Conservation (phyloP, 495 filamentous ascomycete species). For the Bombardia bombarda region DNA sequence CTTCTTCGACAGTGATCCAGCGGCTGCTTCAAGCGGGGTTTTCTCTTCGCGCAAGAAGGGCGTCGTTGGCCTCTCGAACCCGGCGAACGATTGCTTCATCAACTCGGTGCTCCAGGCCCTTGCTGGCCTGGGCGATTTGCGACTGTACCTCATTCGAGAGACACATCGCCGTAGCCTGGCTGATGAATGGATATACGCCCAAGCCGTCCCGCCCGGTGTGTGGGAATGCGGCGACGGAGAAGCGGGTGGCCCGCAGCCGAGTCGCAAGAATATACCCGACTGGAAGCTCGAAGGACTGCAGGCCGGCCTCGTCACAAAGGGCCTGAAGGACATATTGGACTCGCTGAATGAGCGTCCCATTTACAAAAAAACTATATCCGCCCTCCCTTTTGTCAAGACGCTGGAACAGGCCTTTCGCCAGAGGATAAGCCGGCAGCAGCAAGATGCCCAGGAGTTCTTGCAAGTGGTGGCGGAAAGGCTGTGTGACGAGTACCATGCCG, state of each 20-base stretch:
- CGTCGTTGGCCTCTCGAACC: constrained; percentile 81
- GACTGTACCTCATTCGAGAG: constrained; percentile 83
- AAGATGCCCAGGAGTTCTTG: constrained; percentile 97
- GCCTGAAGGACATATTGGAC: constrained; percentile 87
- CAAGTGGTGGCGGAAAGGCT: constrained; percentile 89
- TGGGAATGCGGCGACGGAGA: constrained; percentile 9
- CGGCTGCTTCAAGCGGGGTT: constrained; percentile 12
- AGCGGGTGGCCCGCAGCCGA: constrained; percentile 7
- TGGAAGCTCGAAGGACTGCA: constrained; percentile 70
- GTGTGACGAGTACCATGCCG: constrained; percentile 88
- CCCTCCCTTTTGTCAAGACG: constrained; percentile 65
- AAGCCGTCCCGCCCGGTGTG: constrained; percentile 38
- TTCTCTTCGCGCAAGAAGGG: constrained; percentile 67
- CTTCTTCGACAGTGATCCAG: constrained; percentile 75
- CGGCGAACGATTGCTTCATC: constrained; percentile 98
- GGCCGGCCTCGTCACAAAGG: constrained; percentile 72
- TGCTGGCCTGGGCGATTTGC: constrained; percentile 87
- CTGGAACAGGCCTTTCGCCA: constrained; percentile 83
- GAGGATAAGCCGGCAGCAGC: constrained; percentile 85
- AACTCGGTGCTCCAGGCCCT: constrained; percentile 93
- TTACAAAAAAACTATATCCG: constrained; percentile 88
- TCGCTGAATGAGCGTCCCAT: constrained; percentile 90
- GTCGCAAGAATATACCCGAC: constrained; percentile 42
- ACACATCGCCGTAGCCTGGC: constrained; percentile 73
- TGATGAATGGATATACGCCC: constrained; percentile 60